phyloP scores from a whole-genome alignment of 345 rosid species.

The Cochlearia excelsa region DNA sequence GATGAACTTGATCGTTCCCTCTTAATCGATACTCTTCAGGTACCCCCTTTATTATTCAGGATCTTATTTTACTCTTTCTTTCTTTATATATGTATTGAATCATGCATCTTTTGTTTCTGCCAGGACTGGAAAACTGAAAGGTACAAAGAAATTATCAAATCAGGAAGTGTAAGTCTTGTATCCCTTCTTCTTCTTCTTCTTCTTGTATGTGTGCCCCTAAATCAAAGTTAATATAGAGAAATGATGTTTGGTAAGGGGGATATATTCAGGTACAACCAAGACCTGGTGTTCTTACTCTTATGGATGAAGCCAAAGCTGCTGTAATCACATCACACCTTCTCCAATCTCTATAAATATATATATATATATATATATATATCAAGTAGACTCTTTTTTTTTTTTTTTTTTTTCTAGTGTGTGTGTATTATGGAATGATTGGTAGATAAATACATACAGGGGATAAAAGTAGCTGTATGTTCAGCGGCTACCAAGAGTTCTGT shows the following conservation, averaged over 20 bases:
- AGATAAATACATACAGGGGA: conserved; percentile 50
- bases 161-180: conserved; percentile 72
- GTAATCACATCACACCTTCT: conserved; percentile 48
- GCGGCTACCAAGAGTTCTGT: conserved; percentile 99
- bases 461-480: conserved; percentile 78
- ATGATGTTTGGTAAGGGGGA: too few relatives aligned
- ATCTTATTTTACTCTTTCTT: too few relatives aligned
- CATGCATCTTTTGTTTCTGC: conserved; percentile 12
- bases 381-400: neutral
- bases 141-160: conserved; percentile 84
- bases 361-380: too few relatives aligned
- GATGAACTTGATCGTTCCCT: conserved; percentile 61
- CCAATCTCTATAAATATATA: neutral
- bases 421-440: too few relatives aligned
- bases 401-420: conserved; percentile 15
- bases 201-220: too few relatives aligned
- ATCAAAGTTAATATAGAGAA: too few relatives aligned
- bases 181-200: neutral
- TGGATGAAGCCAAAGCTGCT: conserved; percentile 93
- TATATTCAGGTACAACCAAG: conserved; percentile 74
- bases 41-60: neutral
- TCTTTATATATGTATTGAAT: too few relatives aligned
- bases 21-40: conserved; percentile 87
- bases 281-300: conserved; percentile 82
- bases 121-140: conserved; percentile 98